Percentiles rank a stretch among this genome's conserved stretches.
Evolutionary conservation across 169 alveolate species (phyloP).

Genomic region (Cryptosporidium muris): DNA sequence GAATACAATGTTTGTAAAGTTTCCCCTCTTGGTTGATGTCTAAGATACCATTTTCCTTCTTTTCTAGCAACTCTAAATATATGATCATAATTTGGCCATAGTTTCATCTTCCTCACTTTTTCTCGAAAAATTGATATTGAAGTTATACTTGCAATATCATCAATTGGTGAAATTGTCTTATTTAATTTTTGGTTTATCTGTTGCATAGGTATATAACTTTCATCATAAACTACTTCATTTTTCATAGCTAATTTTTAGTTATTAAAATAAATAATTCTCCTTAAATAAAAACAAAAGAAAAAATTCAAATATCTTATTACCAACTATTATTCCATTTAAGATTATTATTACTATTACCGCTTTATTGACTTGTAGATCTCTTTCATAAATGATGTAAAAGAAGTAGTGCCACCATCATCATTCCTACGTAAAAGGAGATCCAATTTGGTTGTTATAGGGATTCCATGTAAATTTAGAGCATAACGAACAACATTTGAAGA

Average conservation of each 20-base stretch:
- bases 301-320: too few species aligned
- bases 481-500: constrained; percentile 38
- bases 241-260: too few species aligned
- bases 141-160: neutral
- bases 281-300: too few species aligned
- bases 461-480: constrained; percentile 31
- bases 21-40: constrained; percentile 15
- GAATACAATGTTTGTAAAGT: constrained; percentile 5
- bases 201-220: neutral
- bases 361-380: constrained; percentile 45
- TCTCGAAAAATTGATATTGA: constrained; percentile 20
- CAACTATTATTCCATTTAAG: neutral
- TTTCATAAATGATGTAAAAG: constrained; percentile 62
- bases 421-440: constrained; percentile 55
- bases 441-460: constrained; percentile 28
- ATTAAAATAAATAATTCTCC: too few species aligned
- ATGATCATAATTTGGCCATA: constrained; percentile 64
- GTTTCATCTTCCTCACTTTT: constrained; percentile 37
- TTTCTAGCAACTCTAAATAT: constrained; percentile 63
- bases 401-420: constrained; percentile 66
- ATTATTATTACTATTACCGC: neutral
- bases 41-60: constrained; percentile 52
- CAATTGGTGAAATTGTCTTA: too few species aligned
- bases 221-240: neutral
- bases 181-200: too few species aligned